These are phyloP conservation scores for Pichia californica DNA, from an alignment of 805 yeast genomes.

Conservation along the genomic window DNA sequence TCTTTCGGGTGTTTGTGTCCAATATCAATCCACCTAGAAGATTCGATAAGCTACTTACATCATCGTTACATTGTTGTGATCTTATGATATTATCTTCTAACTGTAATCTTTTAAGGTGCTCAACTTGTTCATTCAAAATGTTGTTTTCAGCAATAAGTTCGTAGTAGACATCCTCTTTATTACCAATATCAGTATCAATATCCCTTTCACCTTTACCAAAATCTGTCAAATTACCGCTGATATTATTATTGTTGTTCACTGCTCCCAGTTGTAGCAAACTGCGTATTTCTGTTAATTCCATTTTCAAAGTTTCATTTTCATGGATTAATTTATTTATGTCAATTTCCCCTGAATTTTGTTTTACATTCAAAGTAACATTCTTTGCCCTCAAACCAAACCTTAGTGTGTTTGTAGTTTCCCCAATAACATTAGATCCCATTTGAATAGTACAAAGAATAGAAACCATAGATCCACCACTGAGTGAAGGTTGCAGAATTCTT, in stretches of 20 bases:
- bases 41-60: neutral
- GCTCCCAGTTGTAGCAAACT: conserved; percentile 7
- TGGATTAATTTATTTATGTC: conserved; percentile 49
- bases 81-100: conserved; percentile 22
- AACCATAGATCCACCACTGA: conserved; percentile 80
- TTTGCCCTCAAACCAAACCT: conserved; percentile 93
- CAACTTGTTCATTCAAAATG: conserved; percentile 58
- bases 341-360: conserved; percentile 43
- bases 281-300: conserved; percentile 40
- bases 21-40: neutral
- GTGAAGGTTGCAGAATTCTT: conserved; percentile 82
- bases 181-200: too few relatives aligned
- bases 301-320: conserved; percentile 56
- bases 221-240: neutral
- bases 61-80: neutral
- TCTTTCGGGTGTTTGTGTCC: neutral
- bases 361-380: conserved; percentile 67
- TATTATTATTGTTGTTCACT: conserved; percentile 14
- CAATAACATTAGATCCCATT: conserved; percentile 47
- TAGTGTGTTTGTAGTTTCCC: conserved; percentile 81
- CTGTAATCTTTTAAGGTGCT: conserved; percentile 58
- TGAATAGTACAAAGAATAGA: conserved; percentile 85
- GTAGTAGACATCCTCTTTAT: conserved; percentile 5
- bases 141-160: conserved; percentile 55
- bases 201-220: too few relatives aligned